A percentile compares a stretch with the other conserved stretches of the same genome.
Evolutionary conservation across 2,329 filamentous ascomycete species (phyloP).

Genomic region (Beauveria sp.): DNA sequence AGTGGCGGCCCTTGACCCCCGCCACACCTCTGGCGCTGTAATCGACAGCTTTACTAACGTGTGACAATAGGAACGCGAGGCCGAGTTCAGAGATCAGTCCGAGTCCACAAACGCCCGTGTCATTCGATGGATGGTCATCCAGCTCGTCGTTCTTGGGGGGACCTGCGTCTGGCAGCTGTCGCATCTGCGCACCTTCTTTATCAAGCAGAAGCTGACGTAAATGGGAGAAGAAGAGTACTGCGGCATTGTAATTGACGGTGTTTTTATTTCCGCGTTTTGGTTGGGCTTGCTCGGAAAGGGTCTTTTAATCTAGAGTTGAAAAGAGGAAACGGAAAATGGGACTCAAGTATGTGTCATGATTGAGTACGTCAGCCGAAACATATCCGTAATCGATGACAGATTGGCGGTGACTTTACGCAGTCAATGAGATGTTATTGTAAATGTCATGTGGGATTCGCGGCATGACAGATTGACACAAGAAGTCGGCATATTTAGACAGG

Average conservation of each 20-base stretch:
- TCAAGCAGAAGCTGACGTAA: conserved; percentile 98
- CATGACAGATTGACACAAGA: not conserved
- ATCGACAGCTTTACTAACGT: conserved; percentile 7
- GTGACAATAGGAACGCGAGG: conserved; percentile 75
- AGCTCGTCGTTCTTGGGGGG: conserved; percentile 72
- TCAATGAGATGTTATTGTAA: not conserved
- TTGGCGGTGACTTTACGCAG: not conserved
- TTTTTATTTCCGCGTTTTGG: not conserved
- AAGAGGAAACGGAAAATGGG: not conserved
- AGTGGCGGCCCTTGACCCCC: conserved; percentile 18
- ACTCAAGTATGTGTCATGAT: not conserved
- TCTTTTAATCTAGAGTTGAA: conserved; percentile 1
- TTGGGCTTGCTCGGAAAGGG: conserved; percentile 3
- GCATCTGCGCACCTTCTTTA: conserved; percentile 94
- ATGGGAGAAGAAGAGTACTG: not conserved
- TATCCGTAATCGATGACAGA: not conserved
- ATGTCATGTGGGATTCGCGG: not conserved
- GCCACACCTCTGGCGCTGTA: not conserved
- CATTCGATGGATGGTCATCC: conserved; percentile 87
- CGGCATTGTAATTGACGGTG: conserved; percentile 1
- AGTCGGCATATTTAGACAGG: not conserved
- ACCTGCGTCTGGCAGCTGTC: conserved; percentile 97
- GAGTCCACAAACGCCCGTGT: conserved; percentile 88
- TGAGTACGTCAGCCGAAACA: not conserved
- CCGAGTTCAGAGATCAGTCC: conserved; percentile 96